Base-by-base conservation (phyloP, 176 grass and related monocot species). In the Canna indica region DNA sequence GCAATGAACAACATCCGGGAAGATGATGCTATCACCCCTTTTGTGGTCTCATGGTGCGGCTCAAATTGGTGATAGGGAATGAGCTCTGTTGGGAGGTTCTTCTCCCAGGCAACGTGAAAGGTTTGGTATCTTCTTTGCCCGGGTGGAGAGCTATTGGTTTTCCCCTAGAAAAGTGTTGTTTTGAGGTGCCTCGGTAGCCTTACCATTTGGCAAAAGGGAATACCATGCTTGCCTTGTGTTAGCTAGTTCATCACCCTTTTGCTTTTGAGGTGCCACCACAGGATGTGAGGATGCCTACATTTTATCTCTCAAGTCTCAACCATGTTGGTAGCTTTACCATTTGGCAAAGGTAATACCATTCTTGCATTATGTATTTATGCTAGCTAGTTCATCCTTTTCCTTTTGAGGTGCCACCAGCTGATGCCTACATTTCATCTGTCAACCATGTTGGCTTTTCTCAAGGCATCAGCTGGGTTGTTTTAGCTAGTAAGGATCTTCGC, bases 101-200 rank as follows among this genome's bases (percentile, higher is more conserved):
- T 66, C 29, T 38, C 35, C 63, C 20, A 9, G 9, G 33, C 18
- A 38, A 14, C 3, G 34, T 22, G 2, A 20, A 26, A 66, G 35
- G 63, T 39, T 66, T 66, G 63, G 63, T 66, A 66, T 66, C 63
- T 66, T 41, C 63, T 38, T 66, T 66, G 63, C 63, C 20, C 58
- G 14, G 13, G 25, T 28, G 57, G 25, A 29, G 63, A 38, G 63
- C 15, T 36, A 41, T 24, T 7, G 20, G 33, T 66, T 24, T 66
- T 66, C 63, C 39, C 22, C 26, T 1, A 3, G 17, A 38, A 66
- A 17, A 16, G 27, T 30, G 30, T 30, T 8, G 14, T 34, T 18
- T 5, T 17, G 10, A 4, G 2, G 2, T 5, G 11, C 29, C 12
- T 34, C 7, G 29, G 4, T 63, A 0, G 59, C 59, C 18, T 62